Evolutionary conservation across 805 yeast species (phyloP).

Genomic region (Saccharomycopsis synnaedendra): DNA sequence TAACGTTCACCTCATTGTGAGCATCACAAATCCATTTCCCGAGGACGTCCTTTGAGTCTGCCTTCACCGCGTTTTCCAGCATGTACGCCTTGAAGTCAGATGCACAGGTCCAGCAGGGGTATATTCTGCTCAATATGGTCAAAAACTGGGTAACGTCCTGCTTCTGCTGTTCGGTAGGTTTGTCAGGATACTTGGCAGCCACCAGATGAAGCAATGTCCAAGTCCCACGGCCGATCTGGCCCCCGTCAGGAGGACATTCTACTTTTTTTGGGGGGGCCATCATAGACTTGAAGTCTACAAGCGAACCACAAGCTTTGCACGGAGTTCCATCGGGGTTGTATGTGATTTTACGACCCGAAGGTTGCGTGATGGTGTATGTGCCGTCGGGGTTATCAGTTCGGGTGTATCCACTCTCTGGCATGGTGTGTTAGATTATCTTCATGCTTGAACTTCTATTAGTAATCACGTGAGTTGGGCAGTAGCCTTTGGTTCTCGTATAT

Average conservation of each 20-base stretch:
- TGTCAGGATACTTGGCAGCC: constrained; percentile 79
- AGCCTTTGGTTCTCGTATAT: too few species aligned
- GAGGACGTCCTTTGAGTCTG: constrained; percentile 60
- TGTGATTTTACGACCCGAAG: constrained; percentile 55
- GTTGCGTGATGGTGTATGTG: constrained; percentile 26
- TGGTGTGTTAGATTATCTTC: too few species aligned
- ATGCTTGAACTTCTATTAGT: too few species aligned
- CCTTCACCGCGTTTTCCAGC: constrained; percentile 32
- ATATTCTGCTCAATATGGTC: constrained; percentile 59
- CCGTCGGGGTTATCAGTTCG: constrained; percentile 13
- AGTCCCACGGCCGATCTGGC: constrained; percentile 66
- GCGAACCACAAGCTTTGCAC: constrained; percentile 79
- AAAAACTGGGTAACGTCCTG: constrained; percentile 62
- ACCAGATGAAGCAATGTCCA: constrained; percentile 90
- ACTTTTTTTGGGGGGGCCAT: constrained; percentile 23
- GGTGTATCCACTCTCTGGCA: not conserved
- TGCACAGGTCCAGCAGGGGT: constrained; percentile 94
- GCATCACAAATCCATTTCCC: constrained; percentile 93
- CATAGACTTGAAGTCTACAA: constrained; percentile 69
- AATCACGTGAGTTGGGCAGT: too few species aligned
- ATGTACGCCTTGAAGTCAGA: constrained; percentile 66
- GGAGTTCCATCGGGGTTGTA: constrained; percentile 91
- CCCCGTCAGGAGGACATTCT: constrained; percentile 82
- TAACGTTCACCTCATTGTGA: constrained; percentile 84
- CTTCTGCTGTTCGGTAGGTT: constrained; percentile 52